Conservation (phyloP, 441 rosid species). For the Erysimum cheiri region DNA sequence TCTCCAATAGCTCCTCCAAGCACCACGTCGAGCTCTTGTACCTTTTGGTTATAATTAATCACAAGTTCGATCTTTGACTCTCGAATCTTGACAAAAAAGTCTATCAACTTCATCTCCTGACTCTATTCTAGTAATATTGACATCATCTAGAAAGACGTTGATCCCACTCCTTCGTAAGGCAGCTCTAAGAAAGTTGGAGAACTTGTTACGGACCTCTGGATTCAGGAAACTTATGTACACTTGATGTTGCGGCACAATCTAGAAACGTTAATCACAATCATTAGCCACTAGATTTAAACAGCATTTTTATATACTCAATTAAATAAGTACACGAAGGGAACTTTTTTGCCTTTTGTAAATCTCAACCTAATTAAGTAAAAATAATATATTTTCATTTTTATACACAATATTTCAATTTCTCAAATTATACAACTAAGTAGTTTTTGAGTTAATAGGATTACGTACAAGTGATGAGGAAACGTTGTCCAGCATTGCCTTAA, state of each 20-base stretch:
- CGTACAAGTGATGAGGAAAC: slow-evolving; percentile 2
- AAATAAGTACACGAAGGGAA: background rate
- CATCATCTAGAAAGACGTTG: background rate
- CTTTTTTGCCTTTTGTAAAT: too few species aligned
- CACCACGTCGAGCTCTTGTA: background rate
- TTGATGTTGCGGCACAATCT: background rate
- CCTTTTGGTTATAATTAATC: background rate
- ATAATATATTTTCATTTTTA: too few species aligned
- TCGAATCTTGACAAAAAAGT: background rate
- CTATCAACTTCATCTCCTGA: background rate
- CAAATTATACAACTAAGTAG: too few species aligned
- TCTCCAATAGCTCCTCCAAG: background rate
- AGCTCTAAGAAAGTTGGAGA: background rate
- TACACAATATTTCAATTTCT: too few species aligned
- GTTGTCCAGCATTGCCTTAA: background rate
- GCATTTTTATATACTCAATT: background rate
- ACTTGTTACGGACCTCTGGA: background rate
- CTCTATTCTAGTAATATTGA: background rate
- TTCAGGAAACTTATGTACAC: background rate
- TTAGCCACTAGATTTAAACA: background rate
- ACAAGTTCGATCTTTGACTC: background rate
- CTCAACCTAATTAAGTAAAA: too few species aligned
- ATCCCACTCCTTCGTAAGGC: background rate
- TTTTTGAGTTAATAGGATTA: background rate
- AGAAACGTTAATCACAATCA: background rate